Base-by-base conservation (phyloP, 2,329 filamentous ascomycete species). In the Leptographium radiaticola region DNA sequence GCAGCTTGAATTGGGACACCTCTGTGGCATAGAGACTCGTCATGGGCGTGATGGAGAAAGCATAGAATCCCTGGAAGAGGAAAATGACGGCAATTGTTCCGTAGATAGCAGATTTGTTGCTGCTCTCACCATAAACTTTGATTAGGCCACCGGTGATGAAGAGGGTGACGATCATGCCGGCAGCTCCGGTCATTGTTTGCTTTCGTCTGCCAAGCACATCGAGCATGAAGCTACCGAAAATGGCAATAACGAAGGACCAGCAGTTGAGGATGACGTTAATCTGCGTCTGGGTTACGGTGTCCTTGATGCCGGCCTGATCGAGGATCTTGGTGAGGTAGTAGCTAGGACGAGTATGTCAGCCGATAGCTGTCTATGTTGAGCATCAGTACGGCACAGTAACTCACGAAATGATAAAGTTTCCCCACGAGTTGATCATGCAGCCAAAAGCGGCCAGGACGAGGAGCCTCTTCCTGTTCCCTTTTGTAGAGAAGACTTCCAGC, bases 61-160 rank as follows among this genome's bases (percentile, higher is more conserved):
- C 70, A 59, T 77, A 79, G 52, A 70, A 71, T 0, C 72, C 74
- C 53, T 75, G 71, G 60, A 77, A 78, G 2, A 77, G 62, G 59
- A 77, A 77, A 60, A 77, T 75, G 13, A 70, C 63, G 0, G 71
- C 71, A 0, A 76, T 70, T 12, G 69, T 67, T 7, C 67, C 71
- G 55, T 75, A 74, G 20, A 62, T 57, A 0, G n/a, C 46, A 64
- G 58, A 31, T 43, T 40, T 30, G 40, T 42, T 11, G 64, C 2
- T 60, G 59, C 12, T 61, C 52, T 65, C 64, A 12, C 61, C 61
- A 31, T 66, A 69, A 18, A 62, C 58, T 56, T 77, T 77, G 6
- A 72, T 71, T 5, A 80, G 62, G 2, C 67, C 73, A 2, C 75
- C 75, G 42, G 78, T 71, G 52, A 77, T 65, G 58, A 77, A 77